Evolutionary conservation across 2,329 filamentous ascomycete genomes (phyloP).

Genomic region (Cercospora sp.): DNA sequence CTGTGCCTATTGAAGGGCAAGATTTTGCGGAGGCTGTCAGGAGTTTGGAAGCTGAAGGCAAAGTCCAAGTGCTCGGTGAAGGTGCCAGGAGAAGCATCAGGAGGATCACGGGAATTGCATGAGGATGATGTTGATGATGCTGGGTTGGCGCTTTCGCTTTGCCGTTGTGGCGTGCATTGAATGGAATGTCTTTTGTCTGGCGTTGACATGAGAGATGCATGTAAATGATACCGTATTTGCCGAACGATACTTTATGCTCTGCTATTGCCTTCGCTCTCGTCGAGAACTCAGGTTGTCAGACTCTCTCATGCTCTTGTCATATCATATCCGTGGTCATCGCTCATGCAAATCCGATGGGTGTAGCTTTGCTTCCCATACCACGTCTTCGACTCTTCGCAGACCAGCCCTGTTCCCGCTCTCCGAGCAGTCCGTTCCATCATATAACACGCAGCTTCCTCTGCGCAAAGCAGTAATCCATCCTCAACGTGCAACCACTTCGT

Average conservation of each 20-base stretch:
- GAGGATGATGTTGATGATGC: conserved; percentile 7
- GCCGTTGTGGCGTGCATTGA: not conserved
- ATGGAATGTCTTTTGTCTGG: not conserved
- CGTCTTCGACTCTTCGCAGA: not conserved
- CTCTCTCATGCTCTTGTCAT: not conserved
- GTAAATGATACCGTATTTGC: conserved; percentile 14
- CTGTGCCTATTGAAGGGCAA: conserved; percentile 67
- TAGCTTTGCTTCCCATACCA: not conserved
- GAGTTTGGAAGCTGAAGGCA: conserved; percentile 79
- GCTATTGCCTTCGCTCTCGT: not conserved
- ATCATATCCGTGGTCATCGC: not conserved
- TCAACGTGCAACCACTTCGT: not conserved
- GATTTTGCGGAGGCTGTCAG: conserved; percentile 85
- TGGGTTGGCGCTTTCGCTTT: not conserved
- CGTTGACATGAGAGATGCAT: conserved; percentile 1
- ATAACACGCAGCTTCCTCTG: not conserved
- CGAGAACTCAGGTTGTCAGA: not conserved
- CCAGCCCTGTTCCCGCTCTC: not conserved
- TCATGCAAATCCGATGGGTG: not conserved
- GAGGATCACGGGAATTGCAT: conserved; percentile 63
- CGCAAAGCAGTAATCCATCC: not conserved
- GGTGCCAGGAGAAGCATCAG: conserved; percentile 80
- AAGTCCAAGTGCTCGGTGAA: conserved; percentile 78
- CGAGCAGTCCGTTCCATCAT: not conserved
- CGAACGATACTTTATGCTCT: not conserved